Base-by-base conservation (phyloP, 371 early-diverging fungal genomes). In the Actinomortierella ambigua region DNA sequence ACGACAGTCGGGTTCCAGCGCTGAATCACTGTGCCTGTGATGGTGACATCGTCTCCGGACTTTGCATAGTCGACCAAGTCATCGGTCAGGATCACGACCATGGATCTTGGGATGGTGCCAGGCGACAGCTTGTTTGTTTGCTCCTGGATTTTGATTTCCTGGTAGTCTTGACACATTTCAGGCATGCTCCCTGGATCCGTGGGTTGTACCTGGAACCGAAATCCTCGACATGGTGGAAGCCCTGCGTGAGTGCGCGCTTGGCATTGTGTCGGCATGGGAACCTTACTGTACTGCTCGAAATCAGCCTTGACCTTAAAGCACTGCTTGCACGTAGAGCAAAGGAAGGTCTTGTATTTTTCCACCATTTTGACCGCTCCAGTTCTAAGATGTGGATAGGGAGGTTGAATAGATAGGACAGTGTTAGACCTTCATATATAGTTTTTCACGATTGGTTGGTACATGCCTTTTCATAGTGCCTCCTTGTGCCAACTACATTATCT, bases 71-170 rank as follows among this genome's bases (percentile, higher is more conserved):
- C 90, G 8, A 88, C 88, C 1, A 90, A 61, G 57, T 87, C 89
- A 59, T 87, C 84, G 54, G 86, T 82, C 22, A 90, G 78, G n/a
- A 90, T 63, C 7, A 88, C 87, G 4, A 69, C 61, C 49, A 90
- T 86, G 8, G 90, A 85, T 20, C 86, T 64, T 9, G 90, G 90
- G 18, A 90, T 76, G 2, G 88, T 84, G 6, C 90, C 90, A 57
- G 90, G 65, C 0, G 79, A 79, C 52, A 90, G 75, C 58, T 81
- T 80, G 44, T 78, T 84, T 1, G 86, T 81, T 48, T 86, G 88
- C 66, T 91, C 91, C 69, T 91, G 91, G 23, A 91, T 75, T 54
- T 86, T 86, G 50, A 86, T 78, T 53, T 86, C 86, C 68, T 91
- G 91, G 58, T 89, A 91, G 57, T 91, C 91, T 7, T 79, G 78